Evolutionary conservation across 1,284 basidiomycete genomes (phyloP), one percentile per base, ranked within the genome.

Genomic region (Meira miltonrushii): DNA sequence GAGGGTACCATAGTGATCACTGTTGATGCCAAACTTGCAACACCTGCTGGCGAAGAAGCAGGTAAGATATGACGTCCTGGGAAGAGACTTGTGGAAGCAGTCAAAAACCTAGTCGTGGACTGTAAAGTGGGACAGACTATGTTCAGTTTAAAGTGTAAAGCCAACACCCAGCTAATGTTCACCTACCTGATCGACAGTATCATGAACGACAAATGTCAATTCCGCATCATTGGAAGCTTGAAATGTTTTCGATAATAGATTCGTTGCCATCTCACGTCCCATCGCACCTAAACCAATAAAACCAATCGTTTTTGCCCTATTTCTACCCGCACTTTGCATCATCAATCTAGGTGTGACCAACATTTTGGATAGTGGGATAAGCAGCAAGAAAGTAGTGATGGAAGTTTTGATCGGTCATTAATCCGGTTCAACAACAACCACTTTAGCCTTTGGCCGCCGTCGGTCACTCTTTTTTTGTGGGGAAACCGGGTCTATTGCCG

Each of bases 1-100:
- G 90, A 90, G 0, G 90, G 90, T 6, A 92, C 82, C 89, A 92
- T 90, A 15, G 89, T 91, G 56, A 92, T 78, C 48, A 92, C 82
- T 9, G 85, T 87, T 41, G 83, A 80, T 13, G 88, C 87, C 3
- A 67, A 57, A n/a, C 66, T 67, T 0, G 79, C 79, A 25, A 82
- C 79, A 12, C 81, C 82, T 0, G 76, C 76, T 2, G 78, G 79
- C 0, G 69, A 70, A 6, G 65, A 70, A 15, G 74, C 74, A 13
- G 73, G 67, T 3, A 78, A 48, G 39, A 78, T 68, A 53, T 72
- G 68, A 8, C 75, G 53, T 6, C 69, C 73, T 0, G 78, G 71
- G 23, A 59, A 57, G 2, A 74, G 58, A 40, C 60, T 68, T 3
- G 69, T 63, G 41, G 67, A 59, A 52, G 65, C 61, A 5, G 67